Conservation (phyloP, 2,329 filamentous ascomycete species). For the Teratosphaeria pseudoeucalypti region DNA sequence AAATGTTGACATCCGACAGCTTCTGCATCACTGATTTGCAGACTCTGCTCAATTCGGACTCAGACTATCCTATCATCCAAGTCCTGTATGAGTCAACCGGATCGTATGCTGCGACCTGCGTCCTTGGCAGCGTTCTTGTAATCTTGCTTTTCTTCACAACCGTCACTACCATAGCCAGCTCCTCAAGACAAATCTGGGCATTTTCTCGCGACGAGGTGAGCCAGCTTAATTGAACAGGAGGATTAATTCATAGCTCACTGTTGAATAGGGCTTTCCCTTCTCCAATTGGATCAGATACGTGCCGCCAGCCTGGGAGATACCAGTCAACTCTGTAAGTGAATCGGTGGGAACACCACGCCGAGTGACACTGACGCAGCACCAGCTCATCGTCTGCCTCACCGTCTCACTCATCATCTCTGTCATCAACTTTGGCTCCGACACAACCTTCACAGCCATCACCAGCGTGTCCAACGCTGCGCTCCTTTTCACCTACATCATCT, state of each 20-base stretch:
- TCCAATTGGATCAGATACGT: conserved; percentile 25
- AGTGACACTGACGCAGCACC: background rate
- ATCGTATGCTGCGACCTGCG: conserved; percentile 20
- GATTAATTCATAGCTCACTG: conserved; percentile 1
- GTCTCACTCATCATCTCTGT: conserved; percentile 27
- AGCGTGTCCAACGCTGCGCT: conserved; percentile 29
- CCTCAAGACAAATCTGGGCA: conserved; percentile 25
- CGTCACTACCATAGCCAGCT: conserved; percentile 25
- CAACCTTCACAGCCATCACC: conserved; percentile 32
- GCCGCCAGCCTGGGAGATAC: conserved; percentile 20
- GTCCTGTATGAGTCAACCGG: conserved; percentile 21
- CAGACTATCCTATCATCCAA: conserved; percentile 22
- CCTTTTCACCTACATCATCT: conserved; percentile 25
- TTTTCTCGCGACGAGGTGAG: conserved; percentile 23
- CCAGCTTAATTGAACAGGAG: background rate
- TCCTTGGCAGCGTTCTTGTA: conserved; percentile 23
- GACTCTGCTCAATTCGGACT: conserved; percentile 13
- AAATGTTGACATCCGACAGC: conserved; percentile 9
- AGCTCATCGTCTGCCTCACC: conserved; percentile 19
- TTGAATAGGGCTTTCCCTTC: conserved; percentile 22
- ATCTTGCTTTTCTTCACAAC: conserved; percentile 25
- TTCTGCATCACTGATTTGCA: conserved; percentile 22
- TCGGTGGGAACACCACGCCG: background rate
- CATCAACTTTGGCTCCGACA: conserved; percentile 33
- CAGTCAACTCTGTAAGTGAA: conserved; percentile 20